These are phyloP conservation scores for Hyphopichia pseudoburtonii DNA, from an alignment of 1,139 yeast genomes.

Conservation along the genomic window DNA sequence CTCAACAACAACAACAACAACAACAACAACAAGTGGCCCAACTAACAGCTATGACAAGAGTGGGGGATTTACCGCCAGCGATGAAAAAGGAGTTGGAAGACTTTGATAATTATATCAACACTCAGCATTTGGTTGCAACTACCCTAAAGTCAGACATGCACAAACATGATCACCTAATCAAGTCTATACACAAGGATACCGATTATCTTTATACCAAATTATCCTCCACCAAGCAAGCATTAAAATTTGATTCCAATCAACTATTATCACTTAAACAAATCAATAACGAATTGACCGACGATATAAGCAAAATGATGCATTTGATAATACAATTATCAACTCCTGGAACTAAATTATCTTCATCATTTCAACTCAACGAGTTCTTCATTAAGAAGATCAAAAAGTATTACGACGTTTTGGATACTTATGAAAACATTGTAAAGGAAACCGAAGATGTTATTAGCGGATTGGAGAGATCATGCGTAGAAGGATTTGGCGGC, in stretches of 20 bases:
- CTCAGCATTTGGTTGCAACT: constrained; percentile 81
- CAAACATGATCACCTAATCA: constrained; percentile 68
- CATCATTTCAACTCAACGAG: constrained; percentile 49
- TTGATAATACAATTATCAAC: constrained; percentile 65
- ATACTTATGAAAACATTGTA: constrained; percentile 74
- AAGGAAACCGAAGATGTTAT: constrained; percentile 62
- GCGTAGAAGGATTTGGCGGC: constrained; percentile 51
- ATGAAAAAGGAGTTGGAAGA: constrained; percentile 76
- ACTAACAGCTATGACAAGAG: constrained; percentile 82
- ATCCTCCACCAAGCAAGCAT: constrained; percentile 66
- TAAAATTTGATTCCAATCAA: constrained; percentile 43
- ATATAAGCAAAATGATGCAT: constrained; percentile 66
- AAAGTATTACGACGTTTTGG: constrained; percentile 62
- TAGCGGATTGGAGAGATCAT: constrained; percentile 42
- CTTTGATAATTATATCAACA: constrained; percentile 78
- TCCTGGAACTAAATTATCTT: constrained; percentile 65
- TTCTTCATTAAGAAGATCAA: constrained; percentile 56
- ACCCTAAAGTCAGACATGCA: constrained; percentile 64
- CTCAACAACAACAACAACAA: constrained; percentile 21
- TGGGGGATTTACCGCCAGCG: constrained; percentile 77
- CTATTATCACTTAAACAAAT: constrained; percentile 34
- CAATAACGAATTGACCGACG: constrained; percentile 64
- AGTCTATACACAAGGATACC: constrained; percentile 84
- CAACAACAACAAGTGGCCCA: constrained; percentile 43
- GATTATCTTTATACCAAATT: constrained; percentile 65